Conservation (phyloP, 495 filamentous ascomycete genomes). For the Aspergillus conjunctus region DNA sequence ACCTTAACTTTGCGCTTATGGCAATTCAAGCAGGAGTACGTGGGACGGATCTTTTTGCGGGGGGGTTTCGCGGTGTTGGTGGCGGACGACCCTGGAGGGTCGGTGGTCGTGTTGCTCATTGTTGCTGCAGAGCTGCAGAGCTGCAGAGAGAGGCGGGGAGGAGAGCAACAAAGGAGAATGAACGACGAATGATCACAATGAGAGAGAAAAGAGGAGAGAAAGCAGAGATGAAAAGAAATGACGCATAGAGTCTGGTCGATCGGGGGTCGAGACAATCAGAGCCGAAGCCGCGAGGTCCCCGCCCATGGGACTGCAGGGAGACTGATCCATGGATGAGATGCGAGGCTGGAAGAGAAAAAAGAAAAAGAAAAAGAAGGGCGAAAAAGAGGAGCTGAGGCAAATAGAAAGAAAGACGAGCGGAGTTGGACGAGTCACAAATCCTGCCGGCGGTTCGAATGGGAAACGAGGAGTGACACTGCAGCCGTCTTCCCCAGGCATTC, state of each 20-base stretch:
- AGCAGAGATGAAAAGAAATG: not conserved
- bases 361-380: not conserved
- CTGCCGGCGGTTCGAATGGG: no score
- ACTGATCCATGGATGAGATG: not conserved
- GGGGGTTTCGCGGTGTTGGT: constrained; percentile 13
- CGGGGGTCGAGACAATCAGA: constrained; percentile 5
- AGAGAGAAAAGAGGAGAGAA: not conserved
- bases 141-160: not conserved
- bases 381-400: not conserved
- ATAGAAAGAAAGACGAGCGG: no score
- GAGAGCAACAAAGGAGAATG: not conserved
- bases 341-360: not conserved
- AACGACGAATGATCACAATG: not conserved
- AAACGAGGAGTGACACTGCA: no score
- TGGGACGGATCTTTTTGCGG: constrained; percentile 34
- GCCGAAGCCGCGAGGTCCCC: not conserved
- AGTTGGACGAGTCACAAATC: no score
- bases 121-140: not conserved
- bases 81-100: not conserved
- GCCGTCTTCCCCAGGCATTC: no score
- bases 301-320: not conserved
- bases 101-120: constrained; percentile 7
- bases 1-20: constrained; percentile 39
- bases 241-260: constrained; percentile 1
- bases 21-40: constrained; percentile 34